Base-by-base conservation (phyloP, 768 basidiomycete genomes). In the Daedaleopsis sinensis region DNA sequence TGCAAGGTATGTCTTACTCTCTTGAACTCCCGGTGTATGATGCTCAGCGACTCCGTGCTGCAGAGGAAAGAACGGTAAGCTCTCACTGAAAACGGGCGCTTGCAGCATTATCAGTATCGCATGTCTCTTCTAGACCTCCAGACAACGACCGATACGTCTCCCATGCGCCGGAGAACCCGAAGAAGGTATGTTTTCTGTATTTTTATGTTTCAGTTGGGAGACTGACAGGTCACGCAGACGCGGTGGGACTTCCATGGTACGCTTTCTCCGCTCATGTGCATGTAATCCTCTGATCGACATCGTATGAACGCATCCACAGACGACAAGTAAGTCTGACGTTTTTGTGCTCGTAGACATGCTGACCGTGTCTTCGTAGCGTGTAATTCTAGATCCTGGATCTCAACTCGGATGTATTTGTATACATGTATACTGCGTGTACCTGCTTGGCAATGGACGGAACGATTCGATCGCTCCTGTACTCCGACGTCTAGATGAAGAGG, bases 121-220 rank as follows among this genome's bases (percentile, higher is more conserved):
- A 49, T 27, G 2, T 49, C 8, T 5, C 3, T 13, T 18, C 21
- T 11, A 94, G 92, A 54, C 93, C 93, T 1, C 76, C 82, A 43
- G 93, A 92, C 68, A 94, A 96, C 70, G 92, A 94, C 71, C 81
- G 90, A 59, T 95, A 93, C 67, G 88, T 94, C 43, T 76, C 79
- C 46, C 82, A 79, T 57, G 93, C 92, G 9, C 93, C 93, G 5
- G 85, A 89, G 46, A 91, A 92, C 74, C 92, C 92, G 16, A 93
- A 93, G 84, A 91, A 93, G 85, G 91, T 90, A 63, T 18, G 82
- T 70, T 55, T 23, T 21, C 23, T 54, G 57, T 53, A 54, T 55
- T 32, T 35, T 62, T 47, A 39, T 36, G 19, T 10, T 27, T 15
- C 36, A 37, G 27, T 15, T 7, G 11, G 23, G 9, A 18, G 9